phyloP scores from a whole-genome alignment of 2,329 filamentous ascomycete species.

The Stagonosporopsis vannaccii region DNA sequence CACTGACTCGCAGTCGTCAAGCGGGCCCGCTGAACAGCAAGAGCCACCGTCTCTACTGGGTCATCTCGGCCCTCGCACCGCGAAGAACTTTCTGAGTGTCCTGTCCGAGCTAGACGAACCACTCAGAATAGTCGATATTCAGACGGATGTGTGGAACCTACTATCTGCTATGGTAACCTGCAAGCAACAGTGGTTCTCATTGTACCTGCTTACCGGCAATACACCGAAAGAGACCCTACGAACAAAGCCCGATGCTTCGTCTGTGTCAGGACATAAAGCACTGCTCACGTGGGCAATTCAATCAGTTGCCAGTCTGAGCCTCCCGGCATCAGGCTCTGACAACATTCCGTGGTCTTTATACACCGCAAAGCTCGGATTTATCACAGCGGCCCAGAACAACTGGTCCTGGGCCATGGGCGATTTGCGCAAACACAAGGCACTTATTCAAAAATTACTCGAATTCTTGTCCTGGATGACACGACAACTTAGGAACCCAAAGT shows the following conservation, averaged over 20 bases:
- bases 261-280: conserved; percentile 62
- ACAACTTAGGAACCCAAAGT: conserved; percentile 34
- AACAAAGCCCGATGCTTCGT: conserved; percentile 54
- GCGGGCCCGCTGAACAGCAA: conserved; percentile 17
- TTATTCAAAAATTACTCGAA: conserved; percentile 74
- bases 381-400: conserved; percentile 87
- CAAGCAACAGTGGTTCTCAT: conserved; percentile 94
- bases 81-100: conserved; percentile 82
- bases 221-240: conserved; percentile 79
- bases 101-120: conserved; percentile 80
- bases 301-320: conserved; percentile 70
- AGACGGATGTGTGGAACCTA: conserved; percentile 80
- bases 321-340: conserved; percentile 61
- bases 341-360: conserved; percentile 58
- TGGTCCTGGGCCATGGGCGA: conserved; percentile 94
- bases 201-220: conserved; percentile 87
- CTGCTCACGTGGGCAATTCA: conserved; percentile 78
- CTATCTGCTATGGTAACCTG: conserved; percentile 86
- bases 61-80: conserved; percentile 81
- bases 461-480: conserved; percentile 65
- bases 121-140: conserved; percentile 69
- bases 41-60: conserved; percentile 95
- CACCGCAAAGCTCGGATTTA: conserved; percentile 82
- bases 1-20: conserved; percentile 46
- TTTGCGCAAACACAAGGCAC: conserved; percentile 74